A percentile compares a stretch with the other conserved stretches of the same genome.
Evolutionary conservation across 164 flowering plant genomes (phyloP).

Genomic region (Tetracentron sinense): DNA sequence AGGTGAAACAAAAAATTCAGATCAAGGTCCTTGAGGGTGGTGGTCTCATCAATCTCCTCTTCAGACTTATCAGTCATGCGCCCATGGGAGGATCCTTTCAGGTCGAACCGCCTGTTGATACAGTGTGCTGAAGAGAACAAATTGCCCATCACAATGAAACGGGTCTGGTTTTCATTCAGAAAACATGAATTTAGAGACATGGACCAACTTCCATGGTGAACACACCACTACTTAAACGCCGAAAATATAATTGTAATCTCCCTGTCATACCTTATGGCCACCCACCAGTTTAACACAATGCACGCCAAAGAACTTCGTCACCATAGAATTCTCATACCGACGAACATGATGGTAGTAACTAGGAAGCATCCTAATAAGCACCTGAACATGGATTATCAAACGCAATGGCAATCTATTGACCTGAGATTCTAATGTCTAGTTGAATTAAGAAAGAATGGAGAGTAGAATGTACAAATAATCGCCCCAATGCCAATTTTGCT

Average conservation of each 20-base stretch:
- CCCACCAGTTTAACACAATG: constrained; percentile 54
- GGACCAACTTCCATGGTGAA: not conserved
- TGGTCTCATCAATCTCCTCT: constrained; percentile 56
- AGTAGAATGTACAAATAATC: no score
- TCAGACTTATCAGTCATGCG: constrained; percentile 51
- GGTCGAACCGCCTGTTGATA: constrained; percentile 60
- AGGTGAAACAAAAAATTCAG: constrained; percentile 74
- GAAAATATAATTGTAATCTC: not conserved
- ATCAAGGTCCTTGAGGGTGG: no score
- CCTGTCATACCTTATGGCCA: constrained; percentile 42
- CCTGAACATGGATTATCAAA: constrained; percentile 22
- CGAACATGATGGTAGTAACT: constrained; percentile 45
- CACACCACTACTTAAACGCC: not conserved
- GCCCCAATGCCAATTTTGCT: not conserved
- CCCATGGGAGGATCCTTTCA: no score
- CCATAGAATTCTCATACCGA: constrained; percentile 45
- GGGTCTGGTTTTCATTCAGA: constrained; percentile 32
- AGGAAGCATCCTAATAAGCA: constrained; percentile 46
- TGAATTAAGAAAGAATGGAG: not conserved
- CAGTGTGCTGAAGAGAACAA: constrained; percentile 60
- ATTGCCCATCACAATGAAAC: constrained; percentile 72
- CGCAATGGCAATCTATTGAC: no score
- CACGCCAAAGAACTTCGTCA: no score
- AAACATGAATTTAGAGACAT: not conserved
- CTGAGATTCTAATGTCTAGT: not conserved